Percentiles rank a stretch among this genome's conserved stretches.
Evolutionary conservation across 2,329 filamentous ascomycete species (phyloP).

Genomic region (Venturia oleaginea): DNA sequence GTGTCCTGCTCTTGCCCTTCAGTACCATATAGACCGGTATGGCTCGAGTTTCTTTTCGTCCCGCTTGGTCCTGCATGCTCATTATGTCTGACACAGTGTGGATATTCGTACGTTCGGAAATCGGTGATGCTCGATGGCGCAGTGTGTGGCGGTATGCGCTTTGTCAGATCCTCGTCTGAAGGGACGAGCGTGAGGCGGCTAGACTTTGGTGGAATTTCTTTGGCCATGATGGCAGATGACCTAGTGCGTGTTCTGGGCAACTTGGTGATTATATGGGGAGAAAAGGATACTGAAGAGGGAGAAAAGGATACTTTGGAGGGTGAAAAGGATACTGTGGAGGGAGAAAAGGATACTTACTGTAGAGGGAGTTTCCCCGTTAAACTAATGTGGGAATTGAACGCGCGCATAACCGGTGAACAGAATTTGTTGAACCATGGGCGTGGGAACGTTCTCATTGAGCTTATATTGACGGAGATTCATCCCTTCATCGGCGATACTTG

Average conservation of each 20-base stretch:
- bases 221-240: neutral
- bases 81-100: neutral
- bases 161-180: neutral
- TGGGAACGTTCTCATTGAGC: neutral
- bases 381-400: neutral
- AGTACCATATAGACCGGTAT: neutral
- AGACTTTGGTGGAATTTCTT: neutral
- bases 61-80: neutral
- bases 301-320: too few species aligned
- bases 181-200: neutral
- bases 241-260: neutral
- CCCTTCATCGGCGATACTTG: too few species aligned
- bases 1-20: neutral
- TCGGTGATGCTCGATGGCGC: neutral
- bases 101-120: neutral
- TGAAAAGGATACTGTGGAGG: too few species aligned
- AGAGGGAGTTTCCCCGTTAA: too few species aligned
- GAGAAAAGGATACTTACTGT: too few species aligned
- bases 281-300: neutral
- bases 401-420: neutral
- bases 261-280: neutral
- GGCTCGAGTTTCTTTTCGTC: neutral
- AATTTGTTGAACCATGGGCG: neutral
- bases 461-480: too few species aligned
- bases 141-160: neutral